Base-by-base conservation (phyloP, 2,329 filamentous ascomycete species). In the Talaromyces rugulosus region DNA sequence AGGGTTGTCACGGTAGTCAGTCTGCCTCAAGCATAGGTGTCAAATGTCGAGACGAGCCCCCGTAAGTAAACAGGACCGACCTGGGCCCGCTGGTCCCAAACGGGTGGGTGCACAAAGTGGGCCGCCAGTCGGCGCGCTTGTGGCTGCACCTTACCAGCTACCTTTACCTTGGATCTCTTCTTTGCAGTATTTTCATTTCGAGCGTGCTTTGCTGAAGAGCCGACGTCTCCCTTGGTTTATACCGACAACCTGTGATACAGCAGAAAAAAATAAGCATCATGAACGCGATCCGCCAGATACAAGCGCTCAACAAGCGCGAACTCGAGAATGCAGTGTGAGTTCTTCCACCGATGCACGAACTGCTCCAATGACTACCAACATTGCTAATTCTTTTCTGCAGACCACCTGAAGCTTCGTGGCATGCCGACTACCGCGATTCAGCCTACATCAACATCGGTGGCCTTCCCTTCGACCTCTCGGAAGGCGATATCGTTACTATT, bases 371-470 rank as follows among this genome's bases (percentile, higher is more conserved):
- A 65, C 62, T 63, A 56, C 56, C 59, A 28, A 58, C 31, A 23
- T 51, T 16, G 9, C 18, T 62, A 40, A 23, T 34, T 23, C 5
- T 66, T 36, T 44, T 12, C 33, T 42, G 47, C 70, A 93, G 92
- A 68, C 84, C 89, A 2, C 89, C 93, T 50, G 88, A 92, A 77
- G 94, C 89, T 66, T 97, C 94, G 62, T 98, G 94, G 94, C 94
- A 98, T 75, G 89, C 89, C 75, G 96, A 99, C 81, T 99, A 98
- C 79, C 91, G 92, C 78, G 95, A 96, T 80, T 98, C 95, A 1
- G 96, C 95, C 63, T 99, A 94, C 76, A 82, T 99, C 74, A 96
- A 97, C 82, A 93, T 99, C 68, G 96, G 96, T 72, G 94, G 94
- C 31, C 84, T 99, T 12, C 92, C 93, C 3, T 96, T 90, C 77